These are phyloP conservation scores for Polysphondylium violaceum DNA, from an alignment of 78 protist species.

Conservation along the genomic window DNA sequence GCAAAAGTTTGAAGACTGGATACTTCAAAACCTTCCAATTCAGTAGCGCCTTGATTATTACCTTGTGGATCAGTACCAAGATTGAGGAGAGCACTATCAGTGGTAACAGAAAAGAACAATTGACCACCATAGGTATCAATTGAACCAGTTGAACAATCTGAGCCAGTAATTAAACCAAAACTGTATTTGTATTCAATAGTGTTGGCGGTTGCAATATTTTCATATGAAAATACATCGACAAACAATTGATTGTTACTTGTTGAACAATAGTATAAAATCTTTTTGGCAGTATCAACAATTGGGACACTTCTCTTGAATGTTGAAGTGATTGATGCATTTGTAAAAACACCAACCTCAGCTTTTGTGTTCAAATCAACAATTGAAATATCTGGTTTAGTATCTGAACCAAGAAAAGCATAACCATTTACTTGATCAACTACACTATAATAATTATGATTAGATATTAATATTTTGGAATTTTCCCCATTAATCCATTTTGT, in stretches of 20 bases:
- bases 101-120: constrained; percentile 14
- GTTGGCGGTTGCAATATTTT: background rate
- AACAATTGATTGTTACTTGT: background rate
- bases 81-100: background rate
- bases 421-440: background rate
- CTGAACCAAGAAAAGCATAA: constrained; percentile 33
- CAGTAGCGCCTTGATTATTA: background rate
- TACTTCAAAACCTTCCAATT: too few species aligned
- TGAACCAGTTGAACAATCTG: background rate
- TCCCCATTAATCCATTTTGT: too few species aligned
- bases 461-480: too few species aligned
- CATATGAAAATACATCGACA: constrained; percentile 1
- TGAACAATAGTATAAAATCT: constrained; percentile 8
- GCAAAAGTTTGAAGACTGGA: background rate
- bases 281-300: background rate
- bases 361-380: background rate
- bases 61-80: constrained; percentile 12
- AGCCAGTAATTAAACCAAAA: background rate
- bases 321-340: background rate
- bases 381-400: background rate
- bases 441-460: too few species aligned
- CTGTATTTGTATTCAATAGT: background rate
- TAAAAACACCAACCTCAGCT: background rate
- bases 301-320: background rate
- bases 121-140: constrained; percentile 26